Evolutionary conservation across 148 eudicot species (phyloP), one percentile per base, ranked within the genome.

Genomic region (Tetragonia tetragonoides): DNA sequence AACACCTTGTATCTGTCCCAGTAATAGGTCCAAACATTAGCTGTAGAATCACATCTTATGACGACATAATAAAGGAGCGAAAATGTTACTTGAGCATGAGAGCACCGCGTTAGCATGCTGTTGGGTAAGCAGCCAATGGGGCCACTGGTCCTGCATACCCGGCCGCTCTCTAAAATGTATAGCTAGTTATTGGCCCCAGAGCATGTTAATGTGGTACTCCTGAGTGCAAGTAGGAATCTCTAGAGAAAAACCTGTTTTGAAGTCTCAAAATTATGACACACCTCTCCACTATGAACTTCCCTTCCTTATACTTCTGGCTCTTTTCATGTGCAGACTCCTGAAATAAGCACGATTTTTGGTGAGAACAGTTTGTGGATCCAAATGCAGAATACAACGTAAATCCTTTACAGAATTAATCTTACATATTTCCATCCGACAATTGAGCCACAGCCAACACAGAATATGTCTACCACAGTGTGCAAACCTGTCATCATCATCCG

Each of bases 371-470:
- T 11, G 71, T 71, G 8, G 34, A 74, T 41, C 54, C 42, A 38
- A 79, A 78, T 72, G 56, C 51, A 65, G 73, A 66, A 44, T 71
- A n/a, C 49, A 39, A 56, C 37, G 60, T 14, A 67, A 65, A 41
- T 75, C 20, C 21, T 64, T 38, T 37, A 39, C 44, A 49, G 79
- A 10, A 73, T 44, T 68, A 47, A 66, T 34, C 90, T 86, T 81
- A 94, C 98, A 74, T 94, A 94, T 92, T 88, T 92, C 98, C 98
- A 94, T 6, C 98, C 98, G 42, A 94, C 90, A 49, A 86, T 76
- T n/a, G 91, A 84, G 72, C 98, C 93, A 82, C 98, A 94, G 9
- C 86, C 80, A 59, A 94, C 93, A 57, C 98, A 94, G 79, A 88
- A 92, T 46, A 90, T 90, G 87, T 92, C 97, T 53, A 74, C 90